Percentiles rank a stretch among this genome's conserved stretches.
Evolutionary conservation across 2,329 filamentous ascomycete species (phyloP).

Genomic region (Chalara sp.): DNA sequence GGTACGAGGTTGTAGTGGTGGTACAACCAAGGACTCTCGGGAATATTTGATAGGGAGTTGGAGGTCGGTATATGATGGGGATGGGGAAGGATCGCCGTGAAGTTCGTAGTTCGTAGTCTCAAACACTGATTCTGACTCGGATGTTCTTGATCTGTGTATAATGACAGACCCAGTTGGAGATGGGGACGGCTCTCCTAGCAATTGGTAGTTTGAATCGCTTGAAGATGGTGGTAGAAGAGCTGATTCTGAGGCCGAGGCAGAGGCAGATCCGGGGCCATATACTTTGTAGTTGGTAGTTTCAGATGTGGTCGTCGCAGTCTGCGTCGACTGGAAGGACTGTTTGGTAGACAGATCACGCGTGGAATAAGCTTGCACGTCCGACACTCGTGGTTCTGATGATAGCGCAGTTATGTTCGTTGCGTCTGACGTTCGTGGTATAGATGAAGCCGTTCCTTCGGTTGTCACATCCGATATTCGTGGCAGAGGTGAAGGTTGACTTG

Average conservation of each 20-base stretch:
- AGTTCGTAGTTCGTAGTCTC: slow-evolving; percentile 46
- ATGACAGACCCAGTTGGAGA: slow-evolving; percentile 10
- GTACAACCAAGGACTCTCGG: slow-evolving; percentile 53
- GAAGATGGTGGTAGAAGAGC: slow-evolving; percentile 12
- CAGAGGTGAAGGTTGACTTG: slow-evolving; percentile 13
- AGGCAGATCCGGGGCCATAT: slow-evolving; percentile 16
- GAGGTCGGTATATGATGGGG: slow-evolving; percentile 30
- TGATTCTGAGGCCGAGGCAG: slow-evolving; percentile 15
- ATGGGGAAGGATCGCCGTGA: slow-evolving; percentile 36
- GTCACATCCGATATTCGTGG: slow-evolving; percentile 18
- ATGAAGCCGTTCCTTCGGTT: background rate
- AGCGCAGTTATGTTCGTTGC: too few relatives aligned
- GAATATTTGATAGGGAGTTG: slow-evolving; percentile 40
- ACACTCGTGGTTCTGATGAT: too few relatives aligned
- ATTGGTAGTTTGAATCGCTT: slow-evolving; percentile 39
- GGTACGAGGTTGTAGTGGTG: slow-evolving; percentile 44
- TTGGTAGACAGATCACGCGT: slow-evolving; percentile 19
- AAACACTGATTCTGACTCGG: slow-evolving; percentile 9
- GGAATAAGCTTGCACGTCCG: too few relatives aligned
- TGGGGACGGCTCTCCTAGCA: slow-evolving; percentile 45
- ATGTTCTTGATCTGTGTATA: slow-evolving; percentile 23
- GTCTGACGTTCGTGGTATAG: slow-evolving; percentile 15
- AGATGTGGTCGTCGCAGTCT: slow-evolving; percentile 23
- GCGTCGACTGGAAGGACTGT: slow-evolving; percentile 25
- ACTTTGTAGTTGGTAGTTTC: slow-evolving; percentile 29